phyloP scores from a whole-genome alignment of 345 rosid genomes.

The Dovyalis caffra region DNA sequence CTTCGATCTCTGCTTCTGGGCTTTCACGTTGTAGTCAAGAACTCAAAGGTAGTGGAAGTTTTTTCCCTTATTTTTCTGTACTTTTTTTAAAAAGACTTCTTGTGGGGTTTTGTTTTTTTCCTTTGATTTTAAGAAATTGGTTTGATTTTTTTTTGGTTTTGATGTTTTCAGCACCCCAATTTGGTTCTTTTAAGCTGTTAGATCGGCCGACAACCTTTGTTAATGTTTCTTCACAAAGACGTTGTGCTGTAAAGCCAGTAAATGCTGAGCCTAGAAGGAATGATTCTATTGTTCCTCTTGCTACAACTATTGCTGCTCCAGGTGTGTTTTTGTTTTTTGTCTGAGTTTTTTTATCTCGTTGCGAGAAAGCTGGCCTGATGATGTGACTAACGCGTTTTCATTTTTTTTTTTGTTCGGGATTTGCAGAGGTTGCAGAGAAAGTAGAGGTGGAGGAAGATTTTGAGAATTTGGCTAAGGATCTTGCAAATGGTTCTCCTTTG shows the following conservation, averaged over 20 bases:
- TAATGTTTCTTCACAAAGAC: conserved; percentile 38
- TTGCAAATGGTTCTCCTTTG: conserved; percentile 74
- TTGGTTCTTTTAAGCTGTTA: conserved; percentile 46
- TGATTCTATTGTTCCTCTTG: conserved; percentile 45
- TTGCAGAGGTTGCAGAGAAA: conserved; percentile 61
- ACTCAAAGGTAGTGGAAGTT: conserved; percentile 34
- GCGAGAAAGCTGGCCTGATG: too few species aligned
- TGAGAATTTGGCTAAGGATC: conserved; percentile 55
- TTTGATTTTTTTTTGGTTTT: not conserved
- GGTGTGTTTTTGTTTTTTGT: conserved; percentile 46
- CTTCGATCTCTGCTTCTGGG: conserved; percentile 44
- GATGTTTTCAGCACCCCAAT: conserved; percentile 43
- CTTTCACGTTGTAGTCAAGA: conserved; percentile 37
- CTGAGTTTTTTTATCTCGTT: not conserved
- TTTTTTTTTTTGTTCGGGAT: conserved; percentile 11
- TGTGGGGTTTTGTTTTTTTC: conserved; percentile 3
- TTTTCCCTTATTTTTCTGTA: not conserved
- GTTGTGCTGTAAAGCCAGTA: conserved; percentile 45
- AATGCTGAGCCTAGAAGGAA: conserved; percentile 59
- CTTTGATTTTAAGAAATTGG: conserved; percentile 19
- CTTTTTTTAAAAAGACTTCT: not conserved
- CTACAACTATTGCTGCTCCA: conserved; percentile 57
- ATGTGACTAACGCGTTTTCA: not conserved
- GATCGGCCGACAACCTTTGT: conserved; percentile 43
- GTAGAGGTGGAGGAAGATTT: conserved; percentile 45